A percentile compares a stretch with the other conserved stretches of the same genome.
Conservation (phyloP, 202 grass and related monocot genomes). For the Panicum hallii region DNA sequence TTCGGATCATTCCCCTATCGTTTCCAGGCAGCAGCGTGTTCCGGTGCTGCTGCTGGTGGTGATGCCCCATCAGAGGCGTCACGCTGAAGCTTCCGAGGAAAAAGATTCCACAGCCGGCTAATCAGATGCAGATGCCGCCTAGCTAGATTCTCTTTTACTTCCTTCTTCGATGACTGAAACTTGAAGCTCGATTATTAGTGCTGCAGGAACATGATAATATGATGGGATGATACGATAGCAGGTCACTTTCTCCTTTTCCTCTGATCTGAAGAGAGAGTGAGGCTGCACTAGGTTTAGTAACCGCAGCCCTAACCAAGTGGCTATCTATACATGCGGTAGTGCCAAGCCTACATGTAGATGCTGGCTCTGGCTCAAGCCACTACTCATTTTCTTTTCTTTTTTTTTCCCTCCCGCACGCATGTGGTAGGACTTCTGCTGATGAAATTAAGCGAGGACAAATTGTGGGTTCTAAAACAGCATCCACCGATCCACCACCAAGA, state of each 20-base stretch:
- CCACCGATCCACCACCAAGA: not conserved
- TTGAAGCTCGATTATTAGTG: too few relatives aligned
- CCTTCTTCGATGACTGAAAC: conserved; percentile 16
- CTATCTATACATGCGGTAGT: not conserved
- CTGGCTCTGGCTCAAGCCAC: not conserved
- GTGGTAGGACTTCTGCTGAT: not conserved
- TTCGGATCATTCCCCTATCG: conserved; percentile 17
- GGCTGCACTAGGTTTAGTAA: not conserved
- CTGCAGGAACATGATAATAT: conserved; percentile 33
- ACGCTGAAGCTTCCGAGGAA: conserved; percentile 43
- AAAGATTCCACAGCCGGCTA: conserved; percentile 43
- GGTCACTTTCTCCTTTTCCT: conserved; percentile 32
- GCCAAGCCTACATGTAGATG: not conserved
- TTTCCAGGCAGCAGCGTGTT: not conserved
- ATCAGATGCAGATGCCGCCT: conserved; percentile 16
- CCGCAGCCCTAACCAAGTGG: not conserved
- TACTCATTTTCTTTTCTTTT: not conserved
- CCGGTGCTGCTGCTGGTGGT: not conserved
- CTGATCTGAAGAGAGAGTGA: conserved; percentile 25
- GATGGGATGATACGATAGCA: not conserved
- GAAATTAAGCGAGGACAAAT: not conserved
- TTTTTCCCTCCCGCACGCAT: not conserved
- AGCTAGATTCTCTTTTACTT: conserved; percentile 34
- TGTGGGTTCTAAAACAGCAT: not conserved
- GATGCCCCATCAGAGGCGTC: conserved; percentile 40